Evolutionary conservation across 2,329 filamentous ascomycete species (phyloP).

Genomic region (Seiridium cupressi): DNA sequence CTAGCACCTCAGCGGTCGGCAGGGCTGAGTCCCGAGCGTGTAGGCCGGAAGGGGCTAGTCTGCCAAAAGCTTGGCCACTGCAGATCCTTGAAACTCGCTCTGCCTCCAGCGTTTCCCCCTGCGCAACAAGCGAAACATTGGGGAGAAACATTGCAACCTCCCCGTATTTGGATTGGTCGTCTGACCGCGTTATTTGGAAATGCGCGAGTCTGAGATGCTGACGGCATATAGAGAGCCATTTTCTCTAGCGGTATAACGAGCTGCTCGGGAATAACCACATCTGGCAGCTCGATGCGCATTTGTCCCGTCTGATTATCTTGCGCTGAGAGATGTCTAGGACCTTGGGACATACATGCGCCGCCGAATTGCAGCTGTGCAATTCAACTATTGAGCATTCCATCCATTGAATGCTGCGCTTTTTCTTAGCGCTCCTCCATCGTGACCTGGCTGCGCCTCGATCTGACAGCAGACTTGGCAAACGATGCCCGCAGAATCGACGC

Average conservation of each 20-base stretch:
- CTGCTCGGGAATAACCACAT: not conserved
- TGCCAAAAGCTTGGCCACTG: conserved; percentile 5
- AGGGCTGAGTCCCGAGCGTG: not conserved
- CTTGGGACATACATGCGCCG: not conserved
- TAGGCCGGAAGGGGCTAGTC: not conserved
- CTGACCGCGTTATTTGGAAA: not conserved
- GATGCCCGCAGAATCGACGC: not conserved
- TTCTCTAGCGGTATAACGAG: not conserved
- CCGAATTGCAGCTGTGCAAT: not conserved
- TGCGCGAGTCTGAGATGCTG: not conserved
- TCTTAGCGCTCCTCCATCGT: not conserved
- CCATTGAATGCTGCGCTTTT: conserved; percentile 6
- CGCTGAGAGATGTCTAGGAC: not conserved
- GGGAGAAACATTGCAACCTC: not conserved
- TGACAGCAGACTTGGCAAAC: not conserved
- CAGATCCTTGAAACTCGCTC: conserved; percentile 3
- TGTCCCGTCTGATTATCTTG: not conserved
- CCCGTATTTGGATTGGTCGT: not conserved
- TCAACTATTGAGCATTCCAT: not conserved
- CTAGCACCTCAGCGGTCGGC: not conserved
- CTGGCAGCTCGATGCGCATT: not conserved
- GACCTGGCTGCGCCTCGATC: not conserved
- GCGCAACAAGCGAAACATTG: conserved; percentile 5
- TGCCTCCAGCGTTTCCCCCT: not conserved
- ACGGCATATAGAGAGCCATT: not conserved